Base-by-base conservation (phyloP, 2,329 filamentous ascomycete species). In the Lomentospora prolificans region DNA sequence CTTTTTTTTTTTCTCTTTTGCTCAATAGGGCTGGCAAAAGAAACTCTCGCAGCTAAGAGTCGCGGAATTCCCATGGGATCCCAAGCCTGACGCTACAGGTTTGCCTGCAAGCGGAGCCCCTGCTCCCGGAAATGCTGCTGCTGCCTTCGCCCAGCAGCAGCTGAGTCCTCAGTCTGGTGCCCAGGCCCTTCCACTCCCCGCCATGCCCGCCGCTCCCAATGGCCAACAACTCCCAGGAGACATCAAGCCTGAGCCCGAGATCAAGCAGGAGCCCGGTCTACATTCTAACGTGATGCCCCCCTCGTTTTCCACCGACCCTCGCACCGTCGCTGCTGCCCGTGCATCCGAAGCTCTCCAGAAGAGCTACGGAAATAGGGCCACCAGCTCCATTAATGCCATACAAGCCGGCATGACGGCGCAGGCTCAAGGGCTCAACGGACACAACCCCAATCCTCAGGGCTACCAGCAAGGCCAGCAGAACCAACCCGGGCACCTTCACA, bases 1-100 rank as follows among this genome's bases (percentile, higher is more conserved):
- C 44, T 22, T 25, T 46, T 14, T 46, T 8, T 22, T n/a, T 25
- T 41, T n/a, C 12, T 39, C 51, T 30, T 4, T 14, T 53, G 6
- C 58, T 60, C 44, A 55, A 50, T 64, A 97, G 91, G 89, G 86
- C 73, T 99, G 94, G 94, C 91, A 97, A 76, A 79, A 85, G 64
- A 96, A 95, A 72, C 79, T 99, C 33, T 87, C 91, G 1, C 83
- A 84, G 62, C 84, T 95, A 61, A 84, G 87, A 61, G 86, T 97
- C 59, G 94, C 94, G 58, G 77, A 82, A 57, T 96, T 97, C 68
- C 92, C 94, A 9, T 99, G 94, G 94, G 94, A 99, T 67, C 92
- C 94, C 46, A 85, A 87, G 59, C 64, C 5, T 67, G 69, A 59
- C 61, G 65, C 53, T 65, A 66, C 51, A 69, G 67, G 57, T 61